These are phyloP conservation scores for Tricharina praecox DNA, from an alignment of 495 filamentous ascomycete genomes.

Conservation along the genomic window DNA sequence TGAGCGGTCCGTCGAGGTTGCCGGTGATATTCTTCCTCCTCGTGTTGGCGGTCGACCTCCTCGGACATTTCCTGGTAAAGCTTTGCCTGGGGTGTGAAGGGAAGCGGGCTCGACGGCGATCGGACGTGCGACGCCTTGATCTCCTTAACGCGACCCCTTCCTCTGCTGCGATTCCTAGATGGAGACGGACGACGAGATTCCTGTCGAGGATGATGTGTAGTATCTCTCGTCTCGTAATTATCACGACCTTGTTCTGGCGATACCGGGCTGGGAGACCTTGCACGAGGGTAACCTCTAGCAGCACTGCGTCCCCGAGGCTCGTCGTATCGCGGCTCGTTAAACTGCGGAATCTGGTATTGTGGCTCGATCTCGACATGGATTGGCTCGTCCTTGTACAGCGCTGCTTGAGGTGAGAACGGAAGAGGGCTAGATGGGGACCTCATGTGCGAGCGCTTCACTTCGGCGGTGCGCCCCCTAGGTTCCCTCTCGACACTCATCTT, in stretches of 20 bases:
- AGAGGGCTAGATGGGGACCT: conserved; percentile 69
- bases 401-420: conserved; percentile 41
- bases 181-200: conserved; percentile 19
- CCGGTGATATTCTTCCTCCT: conserved; percentile 12
- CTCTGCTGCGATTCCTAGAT: neutral
- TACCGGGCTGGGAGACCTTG: conserved; percentile 3
- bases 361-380: neutral
- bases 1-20: conserved; percentile 8
- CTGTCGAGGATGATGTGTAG: conserved; percentile 14
- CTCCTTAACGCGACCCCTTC: neutral
- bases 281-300: neutral
- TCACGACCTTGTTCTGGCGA: conserved; percentile 11
- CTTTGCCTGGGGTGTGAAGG: conserved; percentile 36
- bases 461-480: conserved; percentile 34
- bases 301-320: conserved; percentile 3
- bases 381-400: conserved; percentile 22
- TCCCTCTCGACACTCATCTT: conserved; percentile 39
- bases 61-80: conserved; percentile 20
- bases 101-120: conserved; percentile 68
- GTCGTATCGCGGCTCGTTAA: conserved; percentile 1
- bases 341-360: conserved; percentile 3
- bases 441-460: conserved; percentile 38
- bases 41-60: conserved; percentile 11
- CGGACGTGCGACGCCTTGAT: conserved; percentile 27
- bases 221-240: conserved; percentile 20